Evolutionary conservation across 2,329 filamentous ascomycete species (phyloP).

Genomic region (Pseudocercospora vitis): DNA sequence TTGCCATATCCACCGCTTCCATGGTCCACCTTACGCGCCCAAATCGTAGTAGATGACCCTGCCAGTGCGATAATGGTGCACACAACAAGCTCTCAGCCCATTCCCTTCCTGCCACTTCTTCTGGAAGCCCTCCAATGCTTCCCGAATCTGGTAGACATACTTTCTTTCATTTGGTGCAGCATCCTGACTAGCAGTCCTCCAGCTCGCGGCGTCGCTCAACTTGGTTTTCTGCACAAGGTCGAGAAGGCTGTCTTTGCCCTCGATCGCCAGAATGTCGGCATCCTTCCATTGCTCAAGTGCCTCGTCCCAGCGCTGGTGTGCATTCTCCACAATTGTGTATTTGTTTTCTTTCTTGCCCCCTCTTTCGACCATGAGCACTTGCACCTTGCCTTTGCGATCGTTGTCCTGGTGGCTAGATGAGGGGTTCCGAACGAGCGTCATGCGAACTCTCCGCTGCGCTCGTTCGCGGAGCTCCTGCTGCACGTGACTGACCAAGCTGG

Average conservation of each 20-base stretch:
- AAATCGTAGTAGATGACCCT: constrained; percentile 85
- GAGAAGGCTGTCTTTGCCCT: constrained; percentile 81
- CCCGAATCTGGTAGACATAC: constrained; percentile 80
- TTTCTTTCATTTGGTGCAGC: constrained; percentile 75
- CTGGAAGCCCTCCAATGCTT: constrained; percentile 67
- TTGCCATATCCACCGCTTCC: neutral
- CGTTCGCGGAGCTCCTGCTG: constrained; percentile 78
- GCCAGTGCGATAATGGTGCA: constrained; percentile 88
- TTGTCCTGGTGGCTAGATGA: constrained; percentile 43
- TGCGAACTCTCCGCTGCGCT: constrained; percentile 52
- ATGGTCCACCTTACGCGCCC: constrained; percentile 30
- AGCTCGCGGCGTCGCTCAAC: constrained; percentile 77
- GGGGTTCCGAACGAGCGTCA: constrained; percentile 39
- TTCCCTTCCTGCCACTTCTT: constrained; percentile 52
- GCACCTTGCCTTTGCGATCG: constrained; percentile 62
- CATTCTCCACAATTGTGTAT: constrained; percentile 78
- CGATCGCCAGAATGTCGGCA: constrained; percentile 81
- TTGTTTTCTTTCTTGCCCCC: constrained; percentile 91
- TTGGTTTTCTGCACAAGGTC: constrained; percentile 71
- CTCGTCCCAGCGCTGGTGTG: constrained; percentile 56
- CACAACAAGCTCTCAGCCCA: constrained; percentile 70
- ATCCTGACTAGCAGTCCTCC: constrained; percentile 76
- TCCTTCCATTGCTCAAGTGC: constrained; percentile 70
- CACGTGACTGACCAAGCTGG: constrained; percentile 76
- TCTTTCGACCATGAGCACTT: constrained; percentile 78